Evolutionary conservation across 2,329 filamentous ascomycete genomes (phyloP).

Genomic region (Hypoxylon rubiginosum): DNA sequence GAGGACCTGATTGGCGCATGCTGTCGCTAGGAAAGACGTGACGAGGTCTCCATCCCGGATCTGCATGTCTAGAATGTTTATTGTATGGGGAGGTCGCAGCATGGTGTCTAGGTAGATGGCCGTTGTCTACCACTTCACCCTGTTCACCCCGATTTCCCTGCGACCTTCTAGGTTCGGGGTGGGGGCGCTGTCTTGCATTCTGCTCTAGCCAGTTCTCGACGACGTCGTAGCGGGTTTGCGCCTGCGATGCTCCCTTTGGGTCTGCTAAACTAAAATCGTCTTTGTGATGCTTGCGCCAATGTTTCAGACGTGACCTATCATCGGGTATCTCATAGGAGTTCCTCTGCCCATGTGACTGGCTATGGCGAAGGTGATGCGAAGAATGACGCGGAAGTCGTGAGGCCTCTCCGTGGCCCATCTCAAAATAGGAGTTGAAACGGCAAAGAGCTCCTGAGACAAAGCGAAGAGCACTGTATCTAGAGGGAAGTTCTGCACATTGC

Average conservation of each 20-base stretch:
- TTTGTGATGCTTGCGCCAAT: conserved; percentile 20
- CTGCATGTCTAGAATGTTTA: conserved; percentile 37
- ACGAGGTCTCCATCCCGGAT: conserved; percentile 46
- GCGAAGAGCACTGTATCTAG: conserved; percentile 28
- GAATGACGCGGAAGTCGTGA: conserved; percentile 42
- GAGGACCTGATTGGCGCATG: conserved; percentile 32
- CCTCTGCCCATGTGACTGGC: conserved; percentile 20
- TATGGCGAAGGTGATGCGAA: conserved; percentile 41
- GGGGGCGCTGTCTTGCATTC: conserved; percentile 31
- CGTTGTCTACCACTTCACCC: conserved; percentile 29
- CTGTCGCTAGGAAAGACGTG: conserved; percentile 39
- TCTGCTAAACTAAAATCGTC: conserved; percentile 32
- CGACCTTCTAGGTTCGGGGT: conserved; percentile 29
- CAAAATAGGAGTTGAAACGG: conserved; percentile 44
- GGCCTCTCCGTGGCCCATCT: conserved; percentile 45
- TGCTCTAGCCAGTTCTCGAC: conserved; percentile 50
- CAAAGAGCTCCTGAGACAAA: conserved; percentile 44
- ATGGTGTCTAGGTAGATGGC: conserved; percentile 11
- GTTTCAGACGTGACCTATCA: conserved; percentile 38
- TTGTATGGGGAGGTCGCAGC: conserved; percentile 32
- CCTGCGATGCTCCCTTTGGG: conserved; percentile 40
- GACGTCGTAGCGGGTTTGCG: conserved; percentile 39
- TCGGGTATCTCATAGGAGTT: conserved; percentile 22
- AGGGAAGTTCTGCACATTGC: conserved; percentile 20
- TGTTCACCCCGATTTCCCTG: conserved; percentile 32